Base-by-base conservation (phyloP, 805 yeast species). In the Hanseniaspora hatyaiensis region DNA sequence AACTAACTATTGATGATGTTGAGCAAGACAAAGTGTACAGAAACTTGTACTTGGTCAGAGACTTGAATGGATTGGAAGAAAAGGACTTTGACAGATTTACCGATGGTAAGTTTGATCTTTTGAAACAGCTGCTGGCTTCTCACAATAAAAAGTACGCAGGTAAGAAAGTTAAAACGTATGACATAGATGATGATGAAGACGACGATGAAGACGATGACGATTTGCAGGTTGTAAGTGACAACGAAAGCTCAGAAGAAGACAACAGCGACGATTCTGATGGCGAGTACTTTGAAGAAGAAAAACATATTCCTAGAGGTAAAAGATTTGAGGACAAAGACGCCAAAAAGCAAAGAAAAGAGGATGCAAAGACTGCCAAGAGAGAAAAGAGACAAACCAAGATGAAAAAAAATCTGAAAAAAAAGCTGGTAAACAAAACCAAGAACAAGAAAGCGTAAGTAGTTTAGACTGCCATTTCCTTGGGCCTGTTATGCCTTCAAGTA, bases 11-110 rank as follows among this genome's bases (percentile, higher is more conserved):
- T 5, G 71, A 69, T 28, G 78, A 72, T 43, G 74, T 73, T 36
- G 78, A 76, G 20, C 85, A 82, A 52, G 98, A 92, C 61, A 94
- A 84, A 47, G 78, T 92, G 5, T 92, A 92, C 64, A 70, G 98
- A 60, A 77, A 88, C 4, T 57, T 82, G 45, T 86, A 83, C 63
- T 65, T 83, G 55, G 85, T 83, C 28, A 71, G 88, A 57, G 78
- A 92, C 49, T 65, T 92, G 66, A 78, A 86, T 65, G 77, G 89
- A 67, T 59, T 88, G 61, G 84, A 92, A 59, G 98, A 92, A 58
- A 72, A 95, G 51, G 98, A 92, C 61, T 85, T 83, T 55, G 79
- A 76, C 40, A 80, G 82, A 56, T 82, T 83, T 54, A 69, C 78
- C 1, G 76, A 78, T 51, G 96, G 96, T 23, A 78, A 84, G 54